These are phyloP conservation scores for Diaporthe sp. DNA, from an alignment of 2,329 filamentous ascomycete species.

Conservation along the genomic window DNA sequence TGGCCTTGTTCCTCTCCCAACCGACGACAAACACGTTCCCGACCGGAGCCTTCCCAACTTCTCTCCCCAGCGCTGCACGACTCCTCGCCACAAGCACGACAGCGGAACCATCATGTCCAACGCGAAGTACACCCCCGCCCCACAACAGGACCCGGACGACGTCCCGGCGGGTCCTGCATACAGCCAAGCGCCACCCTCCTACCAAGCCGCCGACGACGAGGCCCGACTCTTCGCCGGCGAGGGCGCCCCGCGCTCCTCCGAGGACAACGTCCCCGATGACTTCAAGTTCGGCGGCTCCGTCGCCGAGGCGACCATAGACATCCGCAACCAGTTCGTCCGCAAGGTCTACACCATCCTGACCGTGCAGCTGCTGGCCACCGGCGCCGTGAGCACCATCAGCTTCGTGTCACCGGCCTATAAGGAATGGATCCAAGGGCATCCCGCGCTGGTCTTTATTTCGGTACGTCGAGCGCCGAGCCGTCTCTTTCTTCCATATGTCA, in stretches of 20 bases:
- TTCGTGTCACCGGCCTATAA: conserved; percentile 88
- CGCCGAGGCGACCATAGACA: conserved; percentile 92
- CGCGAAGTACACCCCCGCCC: conserved; percentile 85
- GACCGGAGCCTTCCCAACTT: not conserved
- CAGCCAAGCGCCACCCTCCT: conserved; percentile 58
- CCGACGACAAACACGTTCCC: not conserved
- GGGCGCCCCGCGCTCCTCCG: conserved; percentile 80
- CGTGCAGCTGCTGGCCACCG: conserved; percentile 90
- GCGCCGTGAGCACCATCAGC: conserved; percentile 82
- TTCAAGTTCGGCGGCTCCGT: conserved; percentile 99
- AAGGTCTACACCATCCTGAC: conserved; percentile 99
- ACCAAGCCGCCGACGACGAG: conserved; percentile 65
- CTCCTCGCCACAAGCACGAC: not conserved
- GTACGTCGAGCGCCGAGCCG: conserved; percentile 56
- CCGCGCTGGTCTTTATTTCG: conserved; percentile 88
- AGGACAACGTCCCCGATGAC: conserved; percentile 95
- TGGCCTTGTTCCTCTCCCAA: not conserved
- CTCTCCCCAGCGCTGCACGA: not conserved
- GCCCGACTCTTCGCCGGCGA: conserved; percentile 67
- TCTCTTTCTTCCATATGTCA: not conserved
- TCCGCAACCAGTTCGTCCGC: conserved; percentile 95
- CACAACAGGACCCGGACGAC: conserved; percentile 88
- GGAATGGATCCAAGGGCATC: conserved; percentile 86
- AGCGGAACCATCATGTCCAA: conserved; percentile 58
- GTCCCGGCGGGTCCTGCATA: conserved; percentile 88